Base-by-base conservation (phyloP, 2,329 filamentous ascomycete species). In the Colletotrichum orchidophilum region DNA sequence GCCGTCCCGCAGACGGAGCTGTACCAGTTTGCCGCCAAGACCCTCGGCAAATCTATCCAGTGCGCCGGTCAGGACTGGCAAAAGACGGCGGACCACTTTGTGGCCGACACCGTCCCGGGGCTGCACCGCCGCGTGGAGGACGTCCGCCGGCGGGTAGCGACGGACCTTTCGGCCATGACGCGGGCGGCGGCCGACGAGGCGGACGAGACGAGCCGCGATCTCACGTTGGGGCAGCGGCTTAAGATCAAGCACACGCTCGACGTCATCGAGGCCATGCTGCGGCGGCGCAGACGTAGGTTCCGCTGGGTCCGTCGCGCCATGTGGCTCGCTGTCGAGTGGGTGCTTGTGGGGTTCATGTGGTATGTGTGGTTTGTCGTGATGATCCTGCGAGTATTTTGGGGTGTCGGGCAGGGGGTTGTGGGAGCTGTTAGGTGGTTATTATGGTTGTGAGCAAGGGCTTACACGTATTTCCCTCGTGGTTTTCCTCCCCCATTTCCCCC, bases 301-400 rank as follows among this genome's bases (percentile, higher is more conserved):
- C 87, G 94, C 65, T 95, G 94, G 90, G 81, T 95, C 27, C 86
- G 94, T 49, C 86, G 93, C 15, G 90, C 91, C 0, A 92, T 94
- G 15, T 98, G 95, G 88, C 90, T 95, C 65, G 82, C 92, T 24
- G 89, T 98, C 18, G 96, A 98, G 84, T 98, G 95, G 94, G 84
- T 90, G 60, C 87, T 98, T 21, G 90, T 98, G 49, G 93, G 93
- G 4, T 89, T 97, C 75, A 94, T 98, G 91, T 98, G 96, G 95
- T 94, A 93, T 81, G 91, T 97, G 18, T 98, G 96, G 95, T 90
- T 97, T 70, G 85, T 97, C 39, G 95, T 98, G 27, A 93, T 95
- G 79, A 85, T 96, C 27, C 85, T 93, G 62, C 89, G 94, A 71
- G 80, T 93, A 15, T 82, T 93, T 42, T 83, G 91, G 71, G 90